These are phyloP conservation scores for Cryphonectria nitschkei DNA, from an alignment of 2,329 filamentous ascomycete genomes.

Conservation along the genomic window DNA sequence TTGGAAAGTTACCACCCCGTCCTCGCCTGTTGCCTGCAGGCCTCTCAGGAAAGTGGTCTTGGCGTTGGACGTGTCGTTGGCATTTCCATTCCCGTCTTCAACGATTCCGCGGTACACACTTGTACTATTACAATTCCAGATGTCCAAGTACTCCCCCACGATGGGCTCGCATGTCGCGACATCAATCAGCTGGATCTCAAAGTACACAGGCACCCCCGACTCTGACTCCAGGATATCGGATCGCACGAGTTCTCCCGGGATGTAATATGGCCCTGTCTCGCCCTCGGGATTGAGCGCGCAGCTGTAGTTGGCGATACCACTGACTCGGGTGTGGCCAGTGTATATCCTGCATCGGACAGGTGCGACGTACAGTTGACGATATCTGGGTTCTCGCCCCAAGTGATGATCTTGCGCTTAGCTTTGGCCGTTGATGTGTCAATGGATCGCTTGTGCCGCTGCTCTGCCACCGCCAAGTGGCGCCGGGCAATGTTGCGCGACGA, in stretches of 20 bases:
- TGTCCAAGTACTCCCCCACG: slow-evolving; percentile 44
- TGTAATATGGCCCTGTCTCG: slow-evolving; percentile 50
- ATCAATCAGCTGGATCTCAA: slow-evolving; percentile 52
- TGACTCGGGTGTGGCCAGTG: too few species aligned
- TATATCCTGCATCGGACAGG: too few species aligned
- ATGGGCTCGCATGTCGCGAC: slow-evolving; percentile 48
- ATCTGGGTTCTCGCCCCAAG: too few species aligned
- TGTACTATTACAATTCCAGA: slow-evolving; percentile 52
- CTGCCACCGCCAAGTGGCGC: too few species aligned
- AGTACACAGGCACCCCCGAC: slow-evolving; percentile 45
- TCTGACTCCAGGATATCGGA: slow-evolving; percentile 44
- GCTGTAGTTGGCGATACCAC: slow-evolving; percentile 10
- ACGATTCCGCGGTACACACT: slow-evolving; percentile 46
- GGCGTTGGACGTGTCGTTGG: slow-evolving; percentile 29
- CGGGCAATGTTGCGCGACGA: too few species aligned
- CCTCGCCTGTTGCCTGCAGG: slow-evolving; percentile 48
- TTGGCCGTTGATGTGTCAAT: too few species aligned
- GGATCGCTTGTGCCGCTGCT: too few species aligned
- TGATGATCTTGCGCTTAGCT: too few species aligned
- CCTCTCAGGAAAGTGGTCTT: slow-evolving; percentile 51
- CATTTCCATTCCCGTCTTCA: too few species aligned
- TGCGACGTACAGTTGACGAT: too few species aligned
- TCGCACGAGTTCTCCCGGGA: slow-evolving; percentile 47
- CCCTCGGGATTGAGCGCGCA: slow-evolving; percentile 39
- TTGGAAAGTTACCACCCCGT: slow-evolving; percentile 53